A percentile compares a stretch with the other conserved stretches of the same genome.
phyloP scores from a whole-genome alignment of 2,329 filamentous ascomycete species.

The Sarocladium kiliense region DNA sequence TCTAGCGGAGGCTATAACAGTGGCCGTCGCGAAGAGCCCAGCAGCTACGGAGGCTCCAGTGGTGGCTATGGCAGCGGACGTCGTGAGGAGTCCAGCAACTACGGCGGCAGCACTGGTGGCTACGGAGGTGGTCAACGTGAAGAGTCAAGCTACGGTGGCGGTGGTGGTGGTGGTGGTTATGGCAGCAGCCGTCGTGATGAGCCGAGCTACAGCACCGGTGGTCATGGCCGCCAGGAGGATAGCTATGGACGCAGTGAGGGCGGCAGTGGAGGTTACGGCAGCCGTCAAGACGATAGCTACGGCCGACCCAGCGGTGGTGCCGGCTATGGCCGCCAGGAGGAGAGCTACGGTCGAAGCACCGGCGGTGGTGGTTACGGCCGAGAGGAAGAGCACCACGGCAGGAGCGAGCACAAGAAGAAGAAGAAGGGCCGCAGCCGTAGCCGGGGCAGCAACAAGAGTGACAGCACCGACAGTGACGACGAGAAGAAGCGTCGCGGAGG shows the following conservation, averaged over 20 bases:
- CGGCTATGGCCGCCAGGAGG: conserved; percentile 17
- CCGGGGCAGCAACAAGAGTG: neutral
- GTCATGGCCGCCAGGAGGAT: conserved; percentile 13
- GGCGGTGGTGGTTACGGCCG: conserved; percentile 9
- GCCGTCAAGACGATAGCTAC: conserved; percentile 14
- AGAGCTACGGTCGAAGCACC: conserved; percentile 17
- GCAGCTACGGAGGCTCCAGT: conserved; percentile 14
- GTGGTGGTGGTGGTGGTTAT: conserved; percentile 8
- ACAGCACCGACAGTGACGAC: conserved; percentile 6
- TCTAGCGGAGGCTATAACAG: conserved; percentile 14
- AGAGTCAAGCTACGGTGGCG: conserved; percentile 8
- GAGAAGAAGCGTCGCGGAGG: conserved; percentile 5
- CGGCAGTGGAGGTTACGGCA: conserved; percentile 10
- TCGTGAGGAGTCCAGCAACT: conserved; percentile 20
- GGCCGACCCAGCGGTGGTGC: conserved; percentile 18
- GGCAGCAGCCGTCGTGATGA: conserved; percentile 8
- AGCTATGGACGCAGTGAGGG: conserved; percentile 6
- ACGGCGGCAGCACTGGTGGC: conserved; percentile 15
- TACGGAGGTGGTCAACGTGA: conserved; percentile 18
- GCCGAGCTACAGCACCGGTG: conserved; percentile 12
- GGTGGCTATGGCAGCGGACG: conserved; percentile 14
- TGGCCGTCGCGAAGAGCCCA: conserved; percentile 15
- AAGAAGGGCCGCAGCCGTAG: conserved; percentile 6
- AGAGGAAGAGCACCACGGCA: conserved; percentile 13
- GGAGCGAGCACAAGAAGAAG: conserved; percentile 1